A percentile compares a stretch with the other conserved stretches of the same genome.
Evolutionary conservation across 495 filamentous ascomycete species (phyloP).

Genomic region (Chaetomium tenue): DNA sequence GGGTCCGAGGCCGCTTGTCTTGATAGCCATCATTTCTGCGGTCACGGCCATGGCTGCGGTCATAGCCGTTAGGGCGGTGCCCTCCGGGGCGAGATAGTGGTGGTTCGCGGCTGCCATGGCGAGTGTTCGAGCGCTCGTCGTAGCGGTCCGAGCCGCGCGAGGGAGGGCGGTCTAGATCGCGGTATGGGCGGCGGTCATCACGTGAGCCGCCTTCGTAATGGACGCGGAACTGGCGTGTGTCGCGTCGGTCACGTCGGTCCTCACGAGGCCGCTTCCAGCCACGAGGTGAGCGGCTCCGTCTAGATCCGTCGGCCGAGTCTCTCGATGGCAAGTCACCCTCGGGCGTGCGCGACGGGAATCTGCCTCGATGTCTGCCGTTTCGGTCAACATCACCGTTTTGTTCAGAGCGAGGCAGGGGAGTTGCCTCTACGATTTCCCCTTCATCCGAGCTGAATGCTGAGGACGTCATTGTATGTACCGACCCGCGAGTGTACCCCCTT

Average conservation of each 20-base stretch:
- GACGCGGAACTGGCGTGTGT: slow-evolving; percentile 59
- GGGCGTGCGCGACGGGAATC: slow-evolving; percentile 66
- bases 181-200: slow-evolving; percentile 48
- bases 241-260: slow-evolving; percentile 49
- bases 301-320: slow-evolving; percentile 57
- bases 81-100: slow-evolving; percentile 10
- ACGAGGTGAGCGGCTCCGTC: slow-evolving; percentile 45
- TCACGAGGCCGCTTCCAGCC: slow-evolving; percentile 69
- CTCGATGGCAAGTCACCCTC: slow-evolving; percentile 72
- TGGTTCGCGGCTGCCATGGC: slow-evolving; percentile 50
- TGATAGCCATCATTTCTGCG: slow-evolving; percentile 42
- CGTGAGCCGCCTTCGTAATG: slow-evolving; percentile 55
- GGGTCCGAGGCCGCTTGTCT: slow-evolving; percentile 64
- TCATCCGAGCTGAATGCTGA: slow-evolving; percentile 63
- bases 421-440: slow-evolving; percentile 83
- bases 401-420: slow-evolving; percentile 53
- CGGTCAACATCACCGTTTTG: slow-evolving; percentile 62
- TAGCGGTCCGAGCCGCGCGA: slow-evolving; percentile 47
- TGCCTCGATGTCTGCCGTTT: slow-evolving; percentile 66
- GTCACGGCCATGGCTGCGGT: slow-evolving; percentile 22
- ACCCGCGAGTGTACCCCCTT: slow-evolving; percentile 17
- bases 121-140: slow-evolving; percentile 52
- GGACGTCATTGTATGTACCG: slow-evolving; percentile 45
- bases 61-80: slow-evolving; percentile 18
- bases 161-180: slow-evolving; percentile 64